Evolutionary conservation across 2,329 filamentous ascomycete genomes (phyloP).

Genomic region (Knoxdaviesia capensis): DNA sequence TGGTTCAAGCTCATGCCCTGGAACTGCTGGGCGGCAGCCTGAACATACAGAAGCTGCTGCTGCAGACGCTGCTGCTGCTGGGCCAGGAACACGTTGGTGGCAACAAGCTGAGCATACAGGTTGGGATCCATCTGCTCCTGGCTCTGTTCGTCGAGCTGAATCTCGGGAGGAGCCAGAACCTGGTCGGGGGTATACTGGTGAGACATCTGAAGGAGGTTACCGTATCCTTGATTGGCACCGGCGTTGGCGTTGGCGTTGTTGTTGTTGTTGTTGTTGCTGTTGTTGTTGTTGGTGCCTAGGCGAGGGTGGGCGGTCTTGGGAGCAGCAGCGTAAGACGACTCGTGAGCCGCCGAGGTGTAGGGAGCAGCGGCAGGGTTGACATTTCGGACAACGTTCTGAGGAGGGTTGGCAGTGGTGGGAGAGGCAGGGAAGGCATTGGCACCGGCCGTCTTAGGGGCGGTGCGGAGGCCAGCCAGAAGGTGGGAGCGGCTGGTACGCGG

Average conservation of each 20-base stretch:
- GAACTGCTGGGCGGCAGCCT: conserved; percentile 65
- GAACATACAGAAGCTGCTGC: conserved; percentile 74
- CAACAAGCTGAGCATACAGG: conserved; percentile 71
- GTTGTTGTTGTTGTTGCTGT: conserved; percentile 11
- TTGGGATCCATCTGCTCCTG: conserved; percentile 67
- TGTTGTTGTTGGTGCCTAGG: conserved; percentile 9
- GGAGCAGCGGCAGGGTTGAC: no score
- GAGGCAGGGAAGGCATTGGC: conserved; percentile 54
- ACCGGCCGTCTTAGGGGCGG: conserved; percentile 72
- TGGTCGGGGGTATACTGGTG: conserved; percentile 66
- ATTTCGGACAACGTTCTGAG: conserved; percentile 21
- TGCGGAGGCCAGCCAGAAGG: conserved; percentile 78
- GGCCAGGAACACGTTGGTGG: conserved; percentile 78
- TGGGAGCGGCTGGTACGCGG: conserved; percentile 91
- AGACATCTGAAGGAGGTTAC: conserved; percentile 12
- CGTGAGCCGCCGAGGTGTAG: conserved; percentile 23
- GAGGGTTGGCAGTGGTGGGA: conserved; percentile 18
- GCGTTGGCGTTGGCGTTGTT: no score
- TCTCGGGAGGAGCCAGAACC: conserved; percentile 63
- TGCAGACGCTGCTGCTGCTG: conserved; percentile 91
- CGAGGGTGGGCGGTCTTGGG: conserved; percentile 39
- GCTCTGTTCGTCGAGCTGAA: conserved; percentile 50
- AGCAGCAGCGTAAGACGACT: conserved; percentile 17
- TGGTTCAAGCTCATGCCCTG: conserved; percentile 52
- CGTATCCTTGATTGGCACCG: conserved; percentile 10